Base-by-base conservation (phyloP, 2,329 filamentous ascomycete genomes). In the Ophiostoma ulmi region DNA sequence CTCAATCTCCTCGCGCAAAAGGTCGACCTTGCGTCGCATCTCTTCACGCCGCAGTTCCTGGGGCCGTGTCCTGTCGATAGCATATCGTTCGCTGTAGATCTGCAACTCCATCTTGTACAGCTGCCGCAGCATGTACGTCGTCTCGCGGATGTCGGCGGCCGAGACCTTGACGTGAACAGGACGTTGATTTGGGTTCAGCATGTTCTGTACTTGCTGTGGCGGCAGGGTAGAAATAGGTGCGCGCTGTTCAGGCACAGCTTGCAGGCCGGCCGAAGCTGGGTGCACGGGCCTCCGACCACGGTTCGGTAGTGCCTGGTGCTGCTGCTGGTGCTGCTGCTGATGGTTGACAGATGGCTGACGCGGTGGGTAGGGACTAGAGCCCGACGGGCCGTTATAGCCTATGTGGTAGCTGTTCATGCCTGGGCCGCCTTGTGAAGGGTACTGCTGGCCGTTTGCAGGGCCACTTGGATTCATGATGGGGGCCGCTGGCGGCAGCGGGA, bases 41-140 rank as follows among this genome's bases (percentile, higher is more conserved):
- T 38, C 26, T 7, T 17, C 26, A 44, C 70, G 65, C 64, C 35
- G 22, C 17, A 8, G n/a, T 52, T 48, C 13, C 63, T 70, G 66
- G 31, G 67, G 68, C 44, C 17, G 17, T 20, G 44, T 7, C 13
- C 67, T 26, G 66, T 73, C n/a, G 14, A 48, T 14, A 66, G 70
- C 69, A 41, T 69, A 73, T 39, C 72, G 70, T n/a, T 67, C 39
- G 55, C 69, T 65, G 69, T 72, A 48, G 55, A 72, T 69, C 22
- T 14, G n/a, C 11, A 74, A 72, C 71, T 73, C 73, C 70, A 73
- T 67, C 55, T 68, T 69, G 69, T 64, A 72, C 26, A 74, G 72
- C 70, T 71, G 64, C 11, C 73, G 73, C 44, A 74, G 70, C 70
- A 72, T 66, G 35, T 67, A 20, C 5, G 70, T 74, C 13, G 73